Conservation (phyloP, 1,284 basidiomycete genomes). For the Quambalaria eucalypti region DNA sequence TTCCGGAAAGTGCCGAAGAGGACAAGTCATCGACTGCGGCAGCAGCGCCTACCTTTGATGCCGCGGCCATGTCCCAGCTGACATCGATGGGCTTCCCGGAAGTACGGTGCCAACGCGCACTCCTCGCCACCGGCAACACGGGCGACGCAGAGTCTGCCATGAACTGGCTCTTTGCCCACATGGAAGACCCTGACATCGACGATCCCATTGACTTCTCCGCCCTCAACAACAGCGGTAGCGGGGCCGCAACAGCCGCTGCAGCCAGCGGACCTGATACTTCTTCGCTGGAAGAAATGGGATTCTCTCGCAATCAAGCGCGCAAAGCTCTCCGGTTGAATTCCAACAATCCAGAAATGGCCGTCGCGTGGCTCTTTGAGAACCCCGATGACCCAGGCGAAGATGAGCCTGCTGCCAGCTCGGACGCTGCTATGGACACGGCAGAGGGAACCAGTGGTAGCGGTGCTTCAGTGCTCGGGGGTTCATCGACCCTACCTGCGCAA, state of each 20-base stretch:
- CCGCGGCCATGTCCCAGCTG: constrained; percentile 31
- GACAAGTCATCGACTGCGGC: not conserved
- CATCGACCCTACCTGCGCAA: constrained; percentile 57
- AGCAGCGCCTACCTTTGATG: constrained; percentile 18
- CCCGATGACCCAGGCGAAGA: constrained; percentile 71
- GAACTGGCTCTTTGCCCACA: constrained; percentile 88
- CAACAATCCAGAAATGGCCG: constrained; percentile 70
- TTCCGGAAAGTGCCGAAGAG: constrained; percentile 55
- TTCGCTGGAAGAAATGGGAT: constrained; percentile 86
- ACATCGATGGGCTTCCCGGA: constrained; percentile 41
- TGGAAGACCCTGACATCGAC: constrained; percentile 91
- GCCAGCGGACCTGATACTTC: constrained; percentile 43
- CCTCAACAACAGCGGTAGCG: not conserved
- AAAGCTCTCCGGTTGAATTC: constrained; percentile 81
- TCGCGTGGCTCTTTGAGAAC: constrained; percentile 96
- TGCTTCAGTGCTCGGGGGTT: constrained; percentile 24
- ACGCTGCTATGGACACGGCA: not conserved
- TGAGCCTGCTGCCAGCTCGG: not conserved
- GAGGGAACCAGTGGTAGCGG: not conserved
- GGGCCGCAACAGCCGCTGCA: not conserved
- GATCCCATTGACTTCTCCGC: constrained; percentile 56
- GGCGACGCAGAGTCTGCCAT: constrained; percentile 71
- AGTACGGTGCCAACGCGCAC: constrained; percentile 51
- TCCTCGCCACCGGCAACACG: constrained; percentile 74
- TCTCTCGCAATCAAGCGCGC: constrained; percentile 68